A percentile compares a stretch with the other conserved stretches of the same genome.
These are phyloP conservation scores for Arthrobotrys iridis DNA, from an alignment of 2,329 filamentous ascomycete species.

Conservation along the genomic window DNA sequence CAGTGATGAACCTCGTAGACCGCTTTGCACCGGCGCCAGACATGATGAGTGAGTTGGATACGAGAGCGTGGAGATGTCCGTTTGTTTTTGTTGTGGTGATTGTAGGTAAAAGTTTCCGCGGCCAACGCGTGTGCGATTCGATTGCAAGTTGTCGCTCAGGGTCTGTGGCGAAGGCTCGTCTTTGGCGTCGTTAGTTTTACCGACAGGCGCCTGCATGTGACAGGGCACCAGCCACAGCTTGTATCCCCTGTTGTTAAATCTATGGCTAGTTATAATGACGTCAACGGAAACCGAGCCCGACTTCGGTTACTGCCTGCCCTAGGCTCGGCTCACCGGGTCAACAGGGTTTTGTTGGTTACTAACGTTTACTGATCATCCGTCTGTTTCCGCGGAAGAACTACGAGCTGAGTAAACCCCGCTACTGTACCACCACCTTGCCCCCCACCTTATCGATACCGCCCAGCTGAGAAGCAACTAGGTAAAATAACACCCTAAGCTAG, in stretches of 20 bases:
- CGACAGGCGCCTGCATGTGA: background rate
- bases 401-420: background rate
- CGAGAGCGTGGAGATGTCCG: background rate
- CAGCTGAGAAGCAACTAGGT: no score
- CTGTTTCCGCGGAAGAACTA: conserved; percentile 25
- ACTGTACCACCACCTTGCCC: conserved; percentile 6
- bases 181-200: background rate
- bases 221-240: background rate
- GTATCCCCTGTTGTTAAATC: background rate
- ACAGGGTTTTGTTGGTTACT: background rate
- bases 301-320: conserved; percentile 7
- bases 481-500: no score
- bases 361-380: conserved; percentile 48
- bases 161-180: background rate
- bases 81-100: background rate
- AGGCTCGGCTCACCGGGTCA: no score
- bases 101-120: background rate
- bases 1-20: conserved; percentile 44
- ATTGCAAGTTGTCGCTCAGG: background rate
- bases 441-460: conserved; percentile 37
- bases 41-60: conserved; percentile 3
- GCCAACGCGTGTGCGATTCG: background rate
- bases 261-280: conserved; percentile 8
- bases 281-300: background rate
- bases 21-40: conserved; percentile 37